Conservation (phyloP, 2,329 filamentous ascomycete species). For the Chrysoporthe austroafricana region DNA sequence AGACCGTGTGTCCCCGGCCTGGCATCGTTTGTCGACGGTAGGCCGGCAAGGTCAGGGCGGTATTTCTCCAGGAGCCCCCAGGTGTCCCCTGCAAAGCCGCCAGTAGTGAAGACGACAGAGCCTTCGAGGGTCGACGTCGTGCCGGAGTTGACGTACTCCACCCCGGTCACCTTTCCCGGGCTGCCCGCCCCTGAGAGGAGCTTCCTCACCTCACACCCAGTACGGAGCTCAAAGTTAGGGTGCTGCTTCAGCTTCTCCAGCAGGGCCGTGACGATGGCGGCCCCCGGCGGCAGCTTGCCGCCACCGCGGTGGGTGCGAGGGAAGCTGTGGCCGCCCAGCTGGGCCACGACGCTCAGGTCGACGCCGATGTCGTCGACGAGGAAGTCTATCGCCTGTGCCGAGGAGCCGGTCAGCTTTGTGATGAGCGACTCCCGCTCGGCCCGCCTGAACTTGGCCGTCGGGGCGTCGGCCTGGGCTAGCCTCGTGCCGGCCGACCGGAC, state of each 20-base stretch:
- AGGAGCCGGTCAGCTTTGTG: constrained; percentile 52
- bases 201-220: constrained; percentile 55
- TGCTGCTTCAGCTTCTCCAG: constrained; percentile 54
- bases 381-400: constrained; percentile 55
- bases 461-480: constrained; percentile 37
- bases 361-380: constrained; percentile 60
- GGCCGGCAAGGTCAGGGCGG: constrained; percentile 60
- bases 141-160: constrained; percentile 50
- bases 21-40: constrained; percentile 67
- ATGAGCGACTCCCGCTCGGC: constrained; percentile 50
- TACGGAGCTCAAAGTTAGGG: constrained; percentile 55
- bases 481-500: constrained; percentile 57
- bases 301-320: constrained; percentile 61
- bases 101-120: constrained; percentile 62
- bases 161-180: constrained; percentile 49
- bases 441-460: constrained; percentile 25
- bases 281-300: constrained; percentile 60
- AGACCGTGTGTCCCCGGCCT: constrained; percentile 56
- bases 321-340: constrained; percentile 62
- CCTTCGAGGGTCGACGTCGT: constrained; percentile 48
- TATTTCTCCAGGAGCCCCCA: constrained; percentile 58
- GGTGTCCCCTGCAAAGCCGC: constrained; percentile 67
- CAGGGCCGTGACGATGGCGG: constrained; percentile 59
- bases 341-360: constrained; percentile 61
- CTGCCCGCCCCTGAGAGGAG: constrained; percentile 43